Evolutionary conservation across 768 basidiomycete species (phyloP), one percentile per base, ranked within the genome.

Genomic region (Podaxis rugospora): DNA sequence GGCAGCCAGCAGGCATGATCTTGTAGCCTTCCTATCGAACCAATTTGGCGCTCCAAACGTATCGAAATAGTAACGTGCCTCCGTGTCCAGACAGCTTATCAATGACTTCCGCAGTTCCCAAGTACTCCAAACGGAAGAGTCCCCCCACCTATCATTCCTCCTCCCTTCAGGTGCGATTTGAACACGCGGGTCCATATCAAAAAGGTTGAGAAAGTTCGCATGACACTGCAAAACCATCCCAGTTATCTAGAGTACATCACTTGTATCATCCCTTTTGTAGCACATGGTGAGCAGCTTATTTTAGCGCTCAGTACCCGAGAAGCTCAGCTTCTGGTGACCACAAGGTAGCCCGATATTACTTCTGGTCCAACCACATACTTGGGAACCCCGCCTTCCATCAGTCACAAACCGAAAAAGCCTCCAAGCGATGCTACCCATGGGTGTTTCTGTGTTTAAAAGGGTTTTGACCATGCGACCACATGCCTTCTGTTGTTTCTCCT

Each of bases 271-370:
- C 44, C 42, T 10, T 37, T 61, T 11, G 44, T 14, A 18, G 46
- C 59, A 54, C 59, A 61, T 61, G 59, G 52, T 55, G n/a, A 46
- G 42, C 23, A 18, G 44, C 55, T 55, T 61, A 18, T 16, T 44
- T 44, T 44, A 44, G 44, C 6, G 11, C 28, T 7, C 32, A 4
- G 16, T 7, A 27, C 32, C 53, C 5, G 42, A 54, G 36, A 61
- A 55, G 50, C 27, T 52, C 50, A 51, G 16, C 39, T 32, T 51
- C 25, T 32, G 42, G 47, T 39, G 25, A 58, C 23, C 44, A 50
- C 53, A 54, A 50, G 42, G 46, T 28, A 37, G 7, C 47, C 18
- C 23, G 46, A 47, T 16, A 39, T 14, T 28, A 39, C 13, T 42
- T 59, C 49, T 51, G 3, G 50, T 28, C 50, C 50, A 59, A 39